Conservation (phyloP, 805 yeast genomes). For the Myxozyma melibiosi region DNA sequence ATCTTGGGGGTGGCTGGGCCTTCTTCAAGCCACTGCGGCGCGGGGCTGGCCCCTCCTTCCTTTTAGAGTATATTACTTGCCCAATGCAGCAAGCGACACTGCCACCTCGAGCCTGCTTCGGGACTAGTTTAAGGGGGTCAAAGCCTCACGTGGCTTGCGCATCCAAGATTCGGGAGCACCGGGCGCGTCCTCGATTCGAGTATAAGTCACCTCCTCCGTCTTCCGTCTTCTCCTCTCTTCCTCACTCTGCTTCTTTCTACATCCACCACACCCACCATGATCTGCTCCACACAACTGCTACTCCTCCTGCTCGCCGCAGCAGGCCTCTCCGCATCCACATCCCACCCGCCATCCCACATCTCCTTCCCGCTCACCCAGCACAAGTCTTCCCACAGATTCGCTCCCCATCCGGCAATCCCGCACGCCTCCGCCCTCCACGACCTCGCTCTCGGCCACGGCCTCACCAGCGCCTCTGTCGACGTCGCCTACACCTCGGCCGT, state of each 20-base stretch:
- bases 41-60: neutral
- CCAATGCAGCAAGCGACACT: neutral
- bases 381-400: neutral
- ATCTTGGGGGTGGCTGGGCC: neutral
- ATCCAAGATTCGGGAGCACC: neutral
- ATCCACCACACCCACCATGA: too few species aligned
- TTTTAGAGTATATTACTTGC: neutral
- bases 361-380: slow-evolving; percentile 8
- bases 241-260: too few species aligned
- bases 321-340: too few species aligned
- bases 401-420: slow-evolving; percentile 9
- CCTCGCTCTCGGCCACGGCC: neutral
- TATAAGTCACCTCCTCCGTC: neutral
- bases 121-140: slow-evolving; percentile 1
- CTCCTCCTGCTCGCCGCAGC: too few species aligned
- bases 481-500: slow-evolving; percentile 8
- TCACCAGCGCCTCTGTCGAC: neutral
- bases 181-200: too few species aligned
- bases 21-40: slow-evolving; percentile 7
- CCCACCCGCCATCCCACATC: too few species aligned
- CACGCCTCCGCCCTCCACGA: slow-evolving; percentile 6
- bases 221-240: neutral
- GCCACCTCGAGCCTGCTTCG: neutral
- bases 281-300: too few species aligned
- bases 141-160: neutral